Base-by-base conservation (phyloP, 805 yeast genomes). In the Metschnikowia cubensis region DNA sequence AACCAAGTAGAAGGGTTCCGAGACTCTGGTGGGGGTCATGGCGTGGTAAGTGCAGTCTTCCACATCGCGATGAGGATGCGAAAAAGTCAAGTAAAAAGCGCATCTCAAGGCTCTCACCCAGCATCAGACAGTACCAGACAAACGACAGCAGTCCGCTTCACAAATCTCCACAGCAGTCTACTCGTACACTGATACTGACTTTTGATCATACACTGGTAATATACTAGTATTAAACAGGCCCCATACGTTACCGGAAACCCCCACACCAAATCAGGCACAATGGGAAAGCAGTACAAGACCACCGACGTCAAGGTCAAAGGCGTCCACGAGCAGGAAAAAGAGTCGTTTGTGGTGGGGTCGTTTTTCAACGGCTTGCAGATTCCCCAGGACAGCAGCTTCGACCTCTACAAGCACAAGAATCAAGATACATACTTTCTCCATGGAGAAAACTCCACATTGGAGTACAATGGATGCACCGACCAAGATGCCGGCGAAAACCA, bases 321-420 rank as follows among this genome's bases (percentile, higher is more conserved):
- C 25, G 46, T 43, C 18, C 46, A 43, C 34, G 40, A 43, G 21
- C 39, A 22, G 25, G 33, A 32, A 22, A 43, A 35, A 14, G 46
- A 43, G 33, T 62, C 75, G 3, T 69, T 80, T 4, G 82, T 79
- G 3, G 75, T 85, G 8, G 87, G 89, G 2, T 78, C 87, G n/a
- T 85, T 87, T 61, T 85, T 90, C 72, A 87, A 87, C 60, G 96
- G 96, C 3, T 73, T 87, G 47, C 69, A 75, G 21, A 77, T 84
- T 2, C 84, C 92, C 35, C 65, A 68, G 6, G 74, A 77, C 13
- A 80, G 86, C 6, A 64, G 70, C 33, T 87, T 91, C 59, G 82
- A 84, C 40, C 68, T 89, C 35, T 88, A 80, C 67, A 75, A 78
- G 59, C 76, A 79, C 58, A 71, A 70, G 55, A 67, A 67, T 50